Evolutionary conservation across 2,329 filamentous ascomycete species (phyloP), one percentile per base, ranked within the genome.

Genomic region (Colletotrichum incanum): DNA sequence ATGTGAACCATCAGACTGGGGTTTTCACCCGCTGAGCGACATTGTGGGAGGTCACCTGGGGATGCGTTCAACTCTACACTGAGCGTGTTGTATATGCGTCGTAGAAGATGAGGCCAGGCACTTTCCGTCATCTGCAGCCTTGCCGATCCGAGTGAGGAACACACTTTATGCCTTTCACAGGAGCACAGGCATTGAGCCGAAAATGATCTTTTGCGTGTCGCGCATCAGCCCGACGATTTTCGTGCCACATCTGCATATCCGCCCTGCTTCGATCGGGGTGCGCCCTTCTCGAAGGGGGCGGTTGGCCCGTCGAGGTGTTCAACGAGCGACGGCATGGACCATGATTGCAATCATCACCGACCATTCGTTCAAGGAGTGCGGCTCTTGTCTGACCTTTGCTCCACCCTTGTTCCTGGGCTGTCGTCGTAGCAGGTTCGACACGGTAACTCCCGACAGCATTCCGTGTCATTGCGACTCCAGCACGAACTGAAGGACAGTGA

Each of bases 361-460:
- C 20, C 60, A 62, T 39, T 49, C 28, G 43, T 2, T 12, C 7
- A 37, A 34, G n/a, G 6, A 18, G 6, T 37, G 45, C 20, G 20
- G 43, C 28, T 39, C 60, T 16, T 62, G 45, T 41, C 23, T 41
- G 18, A 20, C 37, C 49, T 64, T 60, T 55, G 39, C 41, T 31
- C 37, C 5, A n/a, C 43, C 45, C 26, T 20, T 59, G 37, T 28
- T 55, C 56, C 49, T 18, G 9, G 37, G 31, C 41, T n/a, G 39
- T 28, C n/a, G 31, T 49, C 20, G 28, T 45, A n/a, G 31, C 37
- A 70, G 65, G 37, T 58, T 68, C 58, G 65, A 71, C 50, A 68
- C n/a, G 41, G 23, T 20, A 23, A 20, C 31, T 12, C 34, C n/a
- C 20, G 5, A 34, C 31, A 45, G 26, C 18, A 59, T 43, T 5